These are phyloP conservation scores for Picocystis sp. DNA, from an alignment of 163 green algal species.

Conservation along the genomic window DNA sequence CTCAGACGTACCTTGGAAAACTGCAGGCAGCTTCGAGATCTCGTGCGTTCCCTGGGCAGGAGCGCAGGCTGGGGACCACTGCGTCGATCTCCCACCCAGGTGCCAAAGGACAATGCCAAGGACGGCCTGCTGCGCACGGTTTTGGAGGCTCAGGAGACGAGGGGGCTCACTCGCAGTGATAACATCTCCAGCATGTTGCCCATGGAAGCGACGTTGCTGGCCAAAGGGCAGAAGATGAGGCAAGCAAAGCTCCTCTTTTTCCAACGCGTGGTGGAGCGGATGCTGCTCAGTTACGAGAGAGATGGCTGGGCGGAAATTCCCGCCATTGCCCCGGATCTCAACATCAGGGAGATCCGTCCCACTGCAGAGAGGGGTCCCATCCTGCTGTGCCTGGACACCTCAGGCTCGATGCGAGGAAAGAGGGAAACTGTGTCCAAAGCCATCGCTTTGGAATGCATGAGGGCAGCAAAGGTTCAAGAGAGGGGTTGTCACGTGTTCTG, in stretches of 20 bases:
- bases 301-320: constrained; percentile 71
- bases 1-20: constrained; percentile 62
- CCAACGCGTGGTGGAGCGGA: constrained; percentile 36
- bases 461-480: constrained; percentile 7
- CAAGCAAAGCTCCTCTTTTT: constrained; percentile 44
- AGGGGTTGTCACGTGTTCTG: constrained; percentile 37
- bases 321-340: constrained; percentile 10
- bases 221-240: constrained; percentile 23
- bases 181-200: constrained; percentile 76
- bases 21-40: constrained; percentile 58
- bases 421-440: constrained; percentile 7
- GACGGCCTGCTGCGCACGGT: constrained; percentile 62
- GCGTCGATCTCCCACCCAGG: constrained; percentile 22
- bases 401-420: constrained; percentile 1
- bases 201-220: constrained; percentile 25
- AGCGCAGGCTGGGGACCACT: constrained; percentile 11
- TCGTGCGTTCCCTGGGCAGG: constrained; percentile 40
- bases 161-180: constrained; percentile 44
- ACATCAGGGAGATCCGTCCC: constrained; percentile 34
- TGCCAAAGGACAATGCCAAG: constrained; percentile 32
- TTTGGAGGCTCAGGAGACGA: constrained; percentile 66
- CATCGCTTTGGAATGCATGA: constrained; percentile 8
- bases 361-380: constrained; percentile 6
- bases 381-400: constrained; percentile 9
- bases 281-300: constrained; percentile 55